These are phyloP conservation scores for Ceratocystis cacaofunesta DNA, from an alignment of 2,329 filamentous ascomycete species.

Conservation along the genomic window DNA sequence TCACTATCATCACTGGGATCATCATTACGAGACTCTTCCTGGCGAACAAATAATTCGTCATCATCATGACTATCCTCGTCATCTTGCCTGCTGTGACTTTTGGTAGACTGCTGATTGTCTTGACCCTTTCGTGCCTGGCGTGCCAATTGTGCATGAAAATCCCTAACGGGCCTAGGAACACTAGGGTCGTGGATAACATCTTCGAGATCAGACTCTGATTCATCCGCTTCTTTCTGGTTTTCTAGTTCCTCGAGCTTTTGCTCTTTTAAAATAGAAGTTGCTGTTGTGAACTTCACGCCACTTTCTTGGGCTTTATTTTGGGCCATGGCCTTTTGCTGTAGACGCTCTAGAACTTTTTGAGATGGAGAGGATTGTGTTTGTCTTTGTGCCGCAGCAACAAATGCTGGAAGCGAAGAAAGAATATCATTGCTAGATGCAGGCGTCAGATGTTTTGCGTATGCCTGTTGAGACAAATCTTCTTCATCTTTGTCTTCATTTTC, in stretches of 20 bases:
- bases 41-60: conserved; percentile 14
- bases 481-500: neutral
- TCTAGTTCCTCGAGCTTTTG: neutral
- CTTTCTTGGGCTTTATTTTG: neutral
- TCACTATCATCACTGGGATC: conserved; percentile 22
- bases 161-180: conserved; percentile 21
- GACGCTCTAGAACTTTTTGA: neutral
- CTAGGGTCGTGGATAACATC: conserved; percentile 6
- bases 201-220: conserved; percentile 11
- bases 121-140: conserved; percentile 3
- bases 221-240: neutral
- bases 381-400: neutral
- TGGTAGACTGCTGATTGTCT: conserved; percentile 19
- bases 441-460: neutral
- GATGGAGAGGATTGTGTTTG: neutral
- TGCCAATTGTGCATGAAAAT: conserved; percentile 26
- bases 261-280: conserved; percentile 4
- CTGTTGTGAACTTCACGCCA: conserved; percentile 4
- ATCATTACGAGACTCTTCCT: conserved; percentile 15
- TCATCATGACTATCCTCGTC: conserved; percentile 19
- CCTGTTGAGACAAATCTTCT: neutral
- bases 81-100: conserved; percentile 15
- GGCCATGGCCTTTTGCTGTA: neutral
- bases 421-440: neutral
- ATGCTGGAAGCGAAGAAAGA: neutral